Base-by-base conservation (phyloP, 2,329 filamentous ascomycete species). In the Nemania sp. region DNA sequence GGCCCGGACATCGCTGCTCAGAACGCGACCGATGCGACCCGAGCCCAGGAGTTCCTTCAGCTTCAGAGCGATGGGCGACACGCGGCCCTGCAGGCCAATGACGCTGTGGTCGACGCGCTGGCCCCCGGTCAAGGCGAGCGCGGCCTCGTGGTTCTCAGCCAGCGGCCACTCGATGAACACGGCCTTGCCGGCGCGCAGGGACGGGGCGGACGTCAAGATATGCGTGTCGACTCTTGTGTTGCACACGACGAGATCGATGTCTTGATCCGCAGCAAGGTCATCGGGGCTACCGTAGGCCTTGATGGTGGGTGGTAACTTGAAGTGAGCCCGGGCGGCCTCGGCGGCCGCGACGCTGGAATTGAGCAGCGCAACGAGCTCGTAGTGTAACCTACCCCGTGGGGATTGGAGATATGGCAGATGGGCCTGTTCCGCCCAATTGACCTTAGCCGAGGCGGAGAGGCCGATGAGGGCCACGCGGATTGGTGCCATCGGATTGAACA, bases 321-420 rank as follows among this genome's bases (percentile, higher is more conserved):
- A 84, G 1, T 74, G 66, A 2, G 71, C 53, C 45, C 81, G 81
- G 15, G 82, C 79, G 0, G 69, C 74, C 7, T 73, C 67, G 0
- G 82, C 81, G 0, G 81, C 76, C 1, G 76, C 72, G 0, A 78
- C 68, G 47, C 75, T 79, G 18, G 79, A 81, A 73, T 86, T 85
- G 60, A 79, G 77, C 0, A 87, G 73, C 0, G 82, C 84, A 1
- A 81, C 78, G 47, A 86, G 81, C 25, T 77, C 59, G 62, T 79
- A 85, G 12, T 78, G 74, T 1, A 74, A 64, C 15, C 75, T 76
- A 7, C 79, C 78, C 2, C 69, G 73, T 0, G 78, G 71, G 0
- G 82, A 82, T 32, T 79, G 71, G 2, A 89, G 80, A 68, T 87
- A 87, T 0, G 87, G 84, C 0, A 88, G 78, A 67, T 89, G 86